A percentile compares a stretch with the other conserved stretches of the same genome.
Conservation (phyloP, 1,284 basidiomycete species). For the Microbotryum scabiosae region DNA sequence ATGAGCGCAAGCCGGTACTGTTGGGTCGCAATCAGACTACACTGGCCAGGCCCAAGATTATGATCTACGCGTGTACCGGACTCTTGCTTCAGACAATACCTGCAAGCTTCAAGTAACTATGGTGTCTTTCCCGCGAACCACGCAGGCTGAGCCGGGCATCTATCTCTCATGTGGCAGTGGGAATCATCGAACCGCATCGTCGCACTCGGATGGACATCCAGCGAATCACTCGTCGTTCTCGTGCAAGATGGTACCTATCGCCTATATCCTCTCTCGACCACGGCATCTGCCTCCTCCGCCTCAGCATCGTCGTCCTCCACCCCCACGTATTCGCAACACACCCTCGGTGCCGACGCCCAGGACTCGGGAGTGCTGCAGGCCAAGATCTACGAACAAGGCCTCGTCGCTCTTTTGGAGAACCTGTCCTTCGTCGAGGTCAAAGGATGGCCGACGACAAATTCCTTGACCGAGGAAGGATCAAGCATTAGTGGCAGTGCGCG, state of each 20-base stretch:
- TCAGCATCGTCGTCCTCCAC: slow-evolving; percentile 62
- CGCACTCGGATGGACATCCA: slow-evolving; percentile 69
- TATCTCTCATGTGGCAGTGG: slow-evolving; percentile 53
- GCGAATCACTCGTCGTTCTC: slow-evolving; percentile 72
- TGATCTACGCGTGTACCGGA: slow-evolving; percentile 46
- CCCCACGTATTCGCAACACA: slow-evolving; percentile 65
- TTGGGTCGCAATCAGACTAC: slow-evolving; percentile 62
- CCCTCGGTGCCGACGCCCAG: slow-evolving; percentile 71
- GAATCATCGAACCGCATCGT: slow-evolving; percentile 59
- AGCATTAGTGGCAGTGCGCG: not conserved
- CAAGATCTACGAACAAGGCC: slow-evolving; percentile 70
- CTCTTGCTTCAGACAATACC: slow-evolving; percentile 41
- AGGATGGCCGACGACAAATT: slow-evolving; percentile 49
- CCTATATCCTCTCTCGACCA: slow-evolving; percentile 62
- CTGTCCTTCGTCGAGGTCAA: slow-evolving; percentile 73
- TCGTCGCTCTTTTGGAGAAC: slow-evolving; percentile 75
- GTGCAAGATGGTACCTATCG: slow-evolving; percentile 89
- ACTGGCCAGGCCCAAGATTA: slow-evolving; percentile 41
- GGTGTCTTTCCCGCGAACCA: slow-evolving; percentile 37
- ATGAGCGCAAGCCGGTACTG: slow-evolving; percentile 69
- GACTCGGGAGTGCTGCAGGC: slow-evolving; percentile 78
- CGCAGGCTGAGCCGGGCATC: slow-evolving; percentile 25
- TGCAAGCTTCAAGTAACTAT: slow-evolving; percentile 29
- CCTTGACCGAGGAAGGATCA: not conserved
- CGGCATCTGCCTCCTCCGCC: slow-evolving; percentile 14